Conservation (phyloP, 306 rosid genomes). For the Rubus parviflorus region DNA sequence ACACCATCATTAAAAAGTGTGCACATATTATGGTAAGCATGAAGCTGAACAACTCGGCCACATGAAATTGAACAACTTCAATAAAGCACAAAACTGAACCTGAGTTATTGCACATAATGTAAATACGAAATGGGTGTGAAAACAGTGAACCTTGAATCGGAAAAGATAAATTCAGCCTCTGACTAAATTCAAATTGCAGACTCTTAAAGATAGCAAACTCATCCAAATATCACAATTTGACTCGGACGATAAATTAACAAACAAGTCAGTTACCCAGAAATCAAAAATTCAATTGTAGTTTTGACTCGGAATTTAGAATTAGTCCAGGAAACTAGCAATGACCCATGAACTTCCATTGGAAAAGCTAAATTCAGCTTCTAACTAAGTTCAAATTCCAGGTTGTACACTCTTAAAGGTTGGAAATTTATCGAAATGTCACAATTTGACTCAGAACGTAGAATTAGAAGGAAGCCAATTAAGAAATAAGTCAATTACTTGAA, state of each 20-base stretch:
- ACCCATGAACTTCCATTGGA: too few relatives aligned
- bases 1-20: conserved; percentile 1
- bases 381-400: not conserved
- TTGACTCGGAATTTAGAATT: not conserved
- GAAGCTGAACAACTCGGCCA: not conserved
- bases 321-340: not conserved
- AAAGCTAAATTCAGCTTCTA: not conserved
- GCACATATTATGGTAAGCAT: not conserved
- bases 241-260: too few relatives aligned
- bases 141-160: not conserved
- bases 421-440: not conserved
- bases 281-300: not conserved
- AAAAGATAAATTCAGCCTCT: not conserved
- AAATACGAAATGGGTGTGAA: too few relatives aligned
- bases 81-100: not conserved
- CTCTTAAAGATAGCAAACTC: not conserved
- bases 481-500: not conserved
- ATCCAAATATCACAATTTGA: not conserved
- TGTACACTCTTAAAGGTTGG: not conserved
- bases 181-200: not conserved
- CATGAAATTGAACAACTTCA: not conserved
- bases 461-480: not conserved
- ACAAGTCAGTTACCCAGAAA: not conserved
- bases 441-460: not conserved
- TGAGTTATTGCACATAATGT: not conserved